Evolutionary conservation across 2,329 filamentous ascomycete species (phyloP).

Genomic region (Neonectria faginata): DNA sequence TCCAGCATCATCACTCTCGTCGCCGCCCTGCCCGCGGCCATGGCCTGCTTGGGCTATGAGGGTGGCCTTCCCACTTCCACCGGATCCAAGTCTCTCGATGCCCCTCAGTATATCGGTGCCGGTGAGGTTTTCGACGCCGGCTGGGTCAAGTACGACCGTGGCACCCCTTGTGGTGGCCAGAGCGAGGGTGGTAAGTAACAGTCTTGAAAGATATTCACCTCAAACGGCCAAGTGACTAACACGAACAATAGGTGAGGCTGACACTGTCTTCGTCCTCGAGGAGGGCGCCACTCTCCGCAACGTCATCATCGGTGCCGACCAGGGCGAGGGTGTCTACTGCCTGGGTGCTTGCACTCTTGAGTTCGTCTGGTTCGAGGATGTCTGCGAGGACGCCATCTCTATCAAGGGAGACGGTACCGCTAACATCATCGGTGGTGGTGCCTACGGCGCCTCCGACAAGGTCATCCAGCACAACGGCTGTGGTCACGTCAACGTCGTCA

Average conservation of each 20-base stretch:
- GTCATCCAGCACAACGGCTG: conserved; percentile 57
- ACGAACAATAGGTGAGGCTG: conserved; percentile 27
- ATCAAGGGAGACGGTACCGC: conserved; percentile 52
- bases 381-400: conserved; percentile 53
- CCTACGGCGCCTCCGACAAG: conserved; percentile 54
- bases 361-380: conserved; percentile 63
- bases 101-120: conserved; percentile 46
- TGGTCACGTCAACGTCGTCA: conserved; percentile 56
- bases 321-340: conserved; percentile 61
- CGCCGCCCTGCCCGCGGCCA: conserved; percentile 44
- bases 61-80: conserved; percentile 49
- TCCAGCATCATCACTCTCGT: conserved; percentile 33
- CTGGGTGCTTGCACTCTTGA: conserved; percentile 56
- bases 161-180: conserved; percentile 55
- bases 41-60: conserved; percentile 45
- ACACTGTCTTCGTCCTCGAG: conserved; percentile 57
- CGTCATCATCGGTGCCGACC: conserved; percentile 59
- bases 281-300: conserved; percentile 58
- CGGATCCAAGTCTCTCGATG: conserved; percentile 42
- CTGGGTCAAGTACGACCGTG: conserved; percentile 55
- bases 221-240: neutral
- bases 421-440: conserved; percentile 56
- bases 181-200: conserved; percentile 55
- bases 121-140: conserved; percentile 48
- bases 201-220: neutral